A percentile compares a stretch with the other conserved stretches of the same genome.
Conservation (phyloP, 192 early-diverging fungal species). For the Coemansia sp. region DNA sequence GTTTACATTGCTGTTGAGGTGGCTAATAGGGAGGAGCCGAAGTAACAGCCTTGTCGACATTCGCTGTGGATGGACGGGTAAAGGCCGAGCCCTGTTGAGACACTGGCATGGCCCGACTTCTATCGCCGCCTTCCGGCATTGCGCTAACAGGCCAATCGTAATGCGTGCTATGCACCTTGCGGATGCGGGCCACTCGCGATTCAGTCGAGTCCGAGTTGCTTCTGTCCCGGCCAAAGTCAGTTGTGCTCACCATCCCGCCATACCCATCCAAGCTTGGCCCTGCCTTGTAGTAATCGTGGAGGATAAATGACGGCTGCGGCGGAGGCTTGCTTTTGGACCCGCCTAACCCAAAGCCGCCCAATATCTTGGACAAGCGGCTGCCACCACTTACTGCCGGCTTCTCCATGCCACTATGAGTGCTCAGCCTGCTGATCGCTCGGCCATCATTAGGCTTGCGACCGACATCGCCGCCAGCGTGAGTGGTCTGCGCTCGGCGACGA, state of each 20-base stretch:
- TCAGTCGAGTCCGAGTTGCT: slow-evolving; percentile 28
- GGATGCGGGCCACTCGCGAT: background rate
- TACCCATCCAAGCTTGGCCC: background rate
- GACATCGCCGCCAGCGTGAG: background rate
- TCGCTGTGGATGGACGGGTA: background rate
- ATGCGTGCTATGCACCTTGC: slow-evolving; percentile 25
- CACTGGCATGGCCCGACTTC: background rate
- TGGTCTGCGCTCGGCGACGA: slow-evolving; percentile 32
- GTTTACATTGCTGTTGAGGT: background rate
- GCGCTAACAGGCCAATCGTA: background rate
- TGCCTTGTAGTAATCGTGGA: background rate
- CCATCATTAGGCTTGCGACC: background rate
- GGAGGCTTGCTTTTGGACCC: slow-evolving; percentile 1
- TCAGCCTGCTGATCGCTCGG: background rate
- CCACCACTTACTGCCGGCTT: background rate
- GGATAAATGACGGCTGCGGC: background rate
- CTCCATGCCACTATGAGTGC: background rate
- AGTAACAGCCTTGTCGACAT: background rate
- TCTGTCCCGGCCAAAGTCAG: slow-evolving; percentile 17
- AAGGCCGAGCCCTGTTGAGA: background rate
- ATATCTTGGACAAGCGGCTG: slow-evolving; percentile 18
- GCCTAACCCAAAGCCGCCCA: slow-evolving; percentile 22
- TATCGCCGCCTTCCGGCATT: background rate
- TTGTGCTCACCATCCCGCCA: slow-evolving; percentile 13
- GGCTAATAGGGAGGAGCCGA: background rate